Conservation (phyloP, 257 asterid genomes). For the Fraxinus excelsior region DNA sequence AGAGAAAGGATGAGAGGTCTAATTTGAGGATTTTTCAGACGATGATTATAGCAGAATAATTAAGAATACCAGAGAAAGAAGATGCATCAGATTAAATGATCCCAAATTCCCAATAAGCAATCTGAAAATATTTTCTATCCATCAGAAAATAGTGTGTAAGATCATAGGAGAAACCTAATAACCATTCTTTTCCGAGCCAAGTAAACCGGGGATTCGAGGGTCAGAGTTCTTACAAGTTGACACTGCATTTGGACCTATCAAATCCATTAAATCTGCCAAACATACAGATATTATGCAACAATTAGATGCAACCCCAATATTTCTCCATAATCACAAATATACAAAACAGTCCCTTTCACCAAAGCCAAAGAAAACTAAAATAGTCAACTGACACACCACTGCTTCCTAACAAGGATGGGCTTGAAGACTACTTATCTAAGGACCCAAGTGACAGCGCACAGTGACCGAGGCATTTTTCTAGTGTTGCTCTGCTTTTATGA, state of each 20-base stretch:
- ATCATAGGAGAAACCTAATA: not conserved
- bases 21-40: not conserved
- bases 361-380: not conserved
- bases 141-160: not conserved
- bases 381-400: slow-evolving; percentile 2
- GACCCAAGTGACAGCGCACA: slow-evolving; percentile 1
- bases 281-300: not conserved
- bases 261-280: slow-evolving; percentile 6
- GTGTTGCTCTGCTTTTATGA: not conserved
- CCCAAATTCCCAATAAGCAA: not conserved
- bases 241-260: not conserved
- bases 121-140: slow-evolving; percentile 1
- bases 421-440: not conserved
- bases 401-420: slow-evolving; percentile 3
- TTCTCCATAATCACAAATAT: not conserved
- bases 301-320: not conserved
- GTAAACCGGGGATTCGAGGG: not conserved
- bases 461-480: slow-evolving; percentile 2
- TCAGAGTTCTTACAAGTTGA: not conserved
- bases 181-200: not conserved
- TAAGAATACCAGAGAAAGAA: not conserved
- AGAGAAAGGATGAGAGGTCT: not conserved
- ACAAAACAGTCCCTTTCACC: not conserved
- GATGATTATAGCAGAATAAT: not conserved
- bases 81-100: not conserved